Conservation (phyloP, 2,329 filamentous ascomycete genomes). For the Xenoacremonium recifei region DNA sequence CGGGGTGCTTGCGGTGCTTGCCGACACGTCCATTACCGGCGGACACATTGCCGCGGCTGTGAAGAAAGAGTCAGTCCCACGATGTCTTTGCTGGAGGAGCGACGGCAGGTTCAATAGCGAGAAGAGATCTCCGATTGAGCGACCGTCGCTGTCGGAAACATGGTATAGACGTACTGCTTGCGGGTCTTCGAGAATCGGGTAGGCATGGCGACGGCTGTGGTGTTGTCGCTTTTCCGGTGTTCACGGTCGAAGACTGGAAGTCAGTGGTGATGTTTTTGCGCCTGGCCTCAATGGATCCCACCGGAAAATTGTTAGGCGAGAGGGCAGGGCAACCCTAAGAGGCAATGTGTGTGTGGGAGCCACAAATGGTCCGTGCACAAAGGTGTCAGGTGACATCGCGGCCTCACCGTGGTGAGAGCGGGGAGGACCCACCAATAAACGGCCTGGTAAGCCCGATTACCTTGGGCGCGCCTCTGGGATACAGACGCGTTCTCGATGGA, state of each 20-base stretch:
- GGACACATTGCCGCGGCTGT: conserved; percentile 93
- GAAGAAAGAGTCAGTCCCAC: conserved; percentile 25
- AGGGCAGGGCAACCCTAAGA: conserved; percentile 44
- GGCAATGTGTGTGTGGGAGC: conserved; percentile 14
- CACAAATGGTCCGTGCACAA: conserved; percentile 6
- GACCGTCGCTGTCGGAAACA: conserved; percentile 18
- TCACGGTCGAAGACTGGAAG: conserved; percentile 33
- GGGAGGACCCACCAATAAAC: conserved; percentile 18
- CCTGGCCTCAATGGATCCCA: conserved; percentile 27
- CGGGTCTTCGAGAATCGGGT: conserved; percentile 73
- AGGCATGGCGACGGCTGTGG: conserved; percentile 62
- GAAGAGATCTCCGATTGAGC: conserved; percentile 17
- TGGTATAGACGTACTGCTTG: conserved; percentile 64
- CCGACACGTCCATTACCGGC: conserved; percentile 98
- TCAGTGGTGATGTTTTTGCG: conserved; percentile 40
- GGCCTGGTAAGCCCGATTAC: no score
- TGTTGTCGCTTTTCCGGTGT: conserved; percentile 43
- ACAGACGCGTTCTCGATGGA: background rate
- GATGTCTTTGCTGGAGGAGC: conserved; percentile 2
- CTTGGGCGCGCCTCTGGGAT: conserved; percentile 4
- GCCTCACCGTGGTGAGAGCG: conserved; percentile 18
- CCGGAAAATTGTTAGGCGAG: conserved; percentile 37
- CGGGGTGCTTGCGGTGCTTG: conserved; percentile 94
- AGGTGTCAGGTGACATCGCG: conserved; percentile 32
- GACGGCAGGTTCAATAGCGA: conserved; percentile 6